phyloP scores from a whole-genome alignment of 345 rosid species.

The Syzygium oleosum region DNA sequence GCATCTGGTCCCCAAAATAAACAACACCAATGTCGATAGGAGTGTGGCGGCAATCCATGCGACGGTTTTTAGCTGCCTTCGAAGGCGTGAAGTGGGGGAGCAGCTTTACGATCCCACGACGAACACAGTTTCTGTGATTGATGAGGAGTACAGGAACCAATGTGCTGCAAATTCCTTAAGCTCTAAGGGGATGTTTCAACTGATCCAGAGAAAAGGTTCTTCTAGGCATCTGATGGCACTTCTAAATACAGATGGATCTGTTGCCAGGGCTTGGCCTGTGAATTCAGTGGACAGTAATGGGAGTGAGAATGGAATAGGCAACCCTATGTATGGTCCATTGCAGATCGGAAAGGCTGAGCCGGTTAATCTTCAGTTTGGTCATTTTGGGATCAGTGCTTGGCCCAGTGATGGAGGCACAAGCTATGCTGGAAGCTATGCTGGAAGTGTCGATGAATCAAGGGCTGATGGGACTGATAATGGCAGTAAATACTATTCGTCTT shows the following conservation, averaged over 20 bases:
- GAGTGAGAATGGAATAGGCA: conserved; percentile 35
- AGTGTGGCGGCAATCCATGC: conserved; percentile 99
- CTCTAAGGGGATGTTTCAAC: conserved; percentile 96
- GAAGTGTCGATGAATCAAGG: conserved; percentile 83
- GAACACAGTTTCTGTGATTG: conserved; percentile 65
- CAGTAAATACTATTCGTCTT: conserved; percentile 78
- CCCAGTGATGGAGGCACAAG: conserved; percentile 95
- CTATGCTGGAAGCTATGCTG: conserved; percentile 73
- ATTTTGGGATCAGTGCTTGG: conserved; percentile 98
- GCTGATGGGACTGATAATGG: conserved; percentile 72
- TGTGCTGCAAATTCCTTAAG: conserved; percentile 87
- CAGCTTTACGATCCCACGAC: conserved; percentile 73
- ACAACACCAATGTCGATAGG: conserved; percentile 93
- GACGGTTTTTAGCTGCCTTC: conserved; percentile 89
- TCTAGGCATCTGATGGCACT: conserved; percentile 98
- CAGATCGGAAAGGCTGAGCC: conserved; percentile 81
- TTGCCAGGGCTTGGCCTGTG: conserved; percentile 96
- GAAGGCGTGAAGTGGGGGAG: conserved; percentile 82
- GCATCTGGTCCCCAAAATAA: conserved; percentile 93
- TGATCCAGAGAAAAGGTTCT: conserved; percentile 92
- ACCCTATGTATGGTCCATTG: conserved; percentile 75
- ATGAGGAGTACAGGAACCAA: conserved; percentile 92
- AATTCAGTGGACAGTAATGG: conserved; percentile 43
- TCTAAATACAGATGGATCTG: conserved; percentile 86
- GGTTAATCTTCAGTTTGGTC: conserved; percentile 90